Conservation (phyloP, 768 basidiomycete species). For the Cyclocybe cylindracea region DNA sequence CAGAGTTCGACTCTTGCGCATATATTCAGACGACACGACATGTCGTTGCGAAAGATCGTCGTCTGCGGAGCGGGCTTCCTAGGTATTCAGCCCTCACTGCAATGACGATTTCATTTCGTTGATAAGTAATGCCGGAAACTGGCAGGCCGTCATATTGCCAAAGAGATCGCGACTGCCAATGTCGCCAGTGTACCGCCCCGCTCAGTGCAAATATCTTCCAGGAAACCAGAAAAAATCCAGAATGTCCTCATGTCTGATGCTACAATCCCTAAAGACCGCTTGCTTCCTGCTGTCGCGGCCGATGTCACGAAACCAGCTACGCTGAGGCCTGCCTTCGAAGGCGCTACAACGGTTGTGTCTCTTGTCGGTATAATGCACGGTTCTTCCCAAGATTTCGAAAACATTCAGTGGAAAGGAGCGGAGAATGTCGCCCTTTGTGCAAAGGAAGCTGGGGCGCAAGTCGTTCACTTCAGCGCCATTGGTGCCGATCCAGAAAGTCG, state of each 20-base stretch:
- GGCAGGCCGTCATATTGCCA: conserved; percentile 61
- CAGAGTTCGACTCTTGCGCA: not conserved
- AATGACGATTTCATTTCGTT: not conserved
- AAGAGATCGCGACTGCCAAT: conserved; percentile 40
- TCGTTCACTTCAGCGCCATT: conserved; percentile 73
- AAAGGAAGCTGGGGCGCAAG: conserved; percentile 51
- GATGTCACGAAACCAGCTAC: conserved; percentile 59
- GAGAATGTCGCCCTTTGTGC: conserved; percentile 64
- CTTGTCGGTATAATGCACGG: conserved; percentile 72
- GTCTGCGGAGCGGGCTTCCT: conserved; percentile 63
- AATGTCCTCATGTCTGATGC: conserved; percentile 26
- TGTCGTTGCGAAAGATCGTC: conserved; percentile 39
- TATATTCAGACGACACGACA: conserved; percentile 1
- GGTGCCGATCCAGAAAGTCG: conserved; percentile 62
- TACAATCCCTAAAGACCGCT: conserved; percentile 28
- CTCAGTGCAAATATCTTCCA: conserved; percentile 59
- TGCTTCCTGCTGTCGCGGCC: conserved; percentile 43
- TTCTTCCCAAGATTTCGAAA: conserved; percentile 53
- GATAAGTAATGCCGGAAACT: not conserved
- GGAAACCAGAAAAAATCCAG: conserved; percentile 49
- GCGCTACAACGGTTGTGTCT: conserved; percentile 61
- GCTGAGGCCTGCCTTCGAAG: conserved; percentile 48
- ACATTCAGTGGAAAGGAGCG: conserved; percentile 64
- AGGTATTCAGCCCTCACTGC: conserved; percentile 34
- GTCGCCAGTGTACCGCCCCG: conserved; percentile 26